These are phyloP conservation scores for Plasmodium billcollinsi DNA, from an alignment of 169 alveolate genomes.

Conservation along the genomic window DNA sequence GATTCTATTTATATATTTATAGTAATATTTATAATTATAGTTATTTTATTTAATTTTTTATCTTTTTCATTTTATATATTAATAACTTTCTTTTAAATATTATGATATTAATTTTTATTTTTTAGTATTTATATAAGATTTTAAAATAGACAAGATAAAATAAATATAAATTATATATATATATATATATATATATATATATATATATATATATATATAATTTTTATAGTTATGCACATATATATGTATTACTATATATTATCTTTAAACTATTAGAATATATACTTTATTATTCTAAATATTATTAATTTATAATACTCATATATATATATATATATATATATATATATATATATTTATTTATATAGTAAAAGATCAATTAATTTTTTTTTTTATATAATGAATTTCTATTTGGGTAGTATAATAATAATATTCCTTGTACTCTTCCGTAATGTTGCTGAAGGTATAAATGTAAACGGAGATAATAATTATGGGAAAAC, in stretches of 20 bases:
- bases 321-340: too few relatives aligned
- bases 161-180: background rate
- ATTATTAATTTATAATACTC: too few relatives aligned
- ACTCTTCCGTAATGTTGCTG: background rate
- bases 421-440: background rate
- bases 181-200: conserved; percentile 1
- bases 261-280: too few relatives aligned
- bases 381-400: background rate
- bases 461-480: background rate
- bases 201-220: background rate
- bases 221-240: background rate
- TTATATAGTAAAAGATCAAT: background rate
- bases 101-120: too few relatives aligned
- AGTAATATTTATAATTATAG: too few relatives aligned
- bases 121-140: too few relatives aligned
- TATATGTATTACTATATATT: background rate
- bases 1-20: too few relatives aligned
- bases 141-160: background rate
- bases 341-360: background rate
- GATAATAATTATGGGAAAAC: background rate
- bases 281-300: too few relatives aligned
- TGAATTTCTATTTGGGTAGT: background rate
- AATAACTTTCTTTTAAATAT: too few relatives aligned
- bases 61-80: too few relatives aligned
- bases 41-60: too few relatives aligned